These are phyloP conservation scores for Aspergillus spinulosporus DNA, from an alignment of 2,329 filamentous ascomycete genomes.

Conservation along the genomic window DNA sequence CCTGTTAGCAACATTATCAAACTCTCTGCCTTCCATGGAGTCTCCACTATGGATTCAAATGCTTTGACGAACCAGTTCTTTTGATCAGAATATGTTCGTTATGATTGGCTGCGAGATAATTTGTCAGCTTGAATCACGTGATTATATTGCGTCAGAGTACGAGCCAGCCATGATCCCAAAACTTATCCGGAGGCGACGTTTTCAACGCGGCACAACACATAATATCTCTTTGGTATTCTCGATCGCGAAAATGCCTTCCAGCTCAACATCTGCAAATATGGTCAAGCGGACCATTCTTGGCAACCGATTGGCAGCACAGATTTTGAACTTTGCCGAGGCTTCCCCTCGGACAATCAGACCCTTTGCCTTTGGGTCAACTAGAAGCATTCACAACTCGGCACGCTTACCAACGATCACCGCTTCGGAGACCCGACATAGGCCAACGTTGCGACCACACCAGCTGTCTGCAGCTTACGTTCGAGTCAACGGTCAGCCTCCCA, in stretches of 20 bases:
- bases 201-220: not conserved
- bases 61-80: not conserved
- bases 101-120: constrained; percentile 28
- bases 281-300: constrained; percentile 32
- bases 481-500: constrained; percentile 41
- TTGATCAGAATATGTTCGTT: constrained; percentile 20
- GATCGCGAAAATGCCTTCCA: constrained; percentile 32
- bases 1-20: too few relatives aligned
- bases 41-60: not conserved
- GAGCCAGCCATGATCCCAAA: constrained; percentile 4
- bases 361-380: constrained; percentile 33
- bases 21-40: too few relatives aligned
- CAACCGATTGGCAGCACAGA: constrained; percentile 23
- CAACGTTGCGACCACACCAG: constrained; percentile 46
- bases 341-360: constrained; percentile 31
- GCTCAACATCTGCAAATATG: constrained; percentile 34
- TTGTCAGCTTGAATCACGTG: constrained; percentile 37
- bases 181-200: not conserved
- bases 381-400: constrained; percentile 46
- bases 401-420: constrained; percentile 50
- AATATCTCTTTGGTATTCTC: not conserved
- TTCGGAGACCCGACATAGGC: constrained; percentile 49
- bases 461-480: constrained; percentile 39
- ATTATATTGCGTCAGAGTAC: constrained; percentile 35
- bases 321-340: constrained; percentile 25